Conservation (phyloP, 306 rosid genomes). For the Gynostemma pentaphyllum region DNA sequence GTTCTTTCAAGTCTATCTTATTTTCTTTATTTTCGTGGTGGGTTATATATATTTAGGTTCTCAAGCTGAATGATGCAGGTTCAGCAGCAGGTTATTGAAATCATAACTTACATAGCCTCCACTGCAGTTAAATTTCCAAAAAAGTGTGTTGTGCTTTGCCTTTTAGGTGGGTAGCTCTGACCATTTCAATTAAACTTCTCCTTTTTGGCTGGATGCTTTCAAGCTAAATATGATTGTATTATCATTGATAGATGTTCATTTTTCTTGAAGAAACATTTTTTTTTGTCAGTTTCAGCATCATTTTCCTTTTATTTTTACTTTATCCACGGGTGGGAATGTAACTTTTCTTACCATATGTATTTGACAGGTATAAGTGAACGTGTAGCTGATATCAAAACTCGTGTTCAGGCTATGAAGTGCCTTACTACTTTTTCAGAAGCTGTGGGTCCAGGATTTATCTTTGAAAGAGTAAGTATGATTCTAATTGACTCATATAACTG, state of each 20-base stretch:
- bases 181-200: background rate
- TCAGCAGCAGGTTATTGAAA: slow-evolving; percentile 94
- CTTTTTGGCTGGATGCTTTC: background rate
- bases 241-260: background rate
- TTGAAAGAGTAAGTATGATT: slow-evolving; percentile 71
- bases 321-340: background rate
- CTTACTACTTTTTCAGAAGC: slow-evolving; percentile 86
- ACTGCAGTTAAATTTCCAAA: slow-evolving; percentile 71
- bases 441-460: slow-evolving; percentile 89
- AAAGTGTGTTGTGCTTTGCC: slow-evolving; percentile 91
- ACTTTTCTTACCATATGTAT: background rate
- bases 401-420: slow-evolving; percentile 85
- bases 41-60: slow-evolving; percentile 6
- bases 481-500: background rate
- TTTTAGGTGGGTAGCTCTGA: slow-evolving; percentile 48
- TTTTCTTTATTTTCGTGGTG: background rate
- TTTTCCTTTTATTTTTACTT: background rate
- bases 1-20: background rate
- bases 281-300: background rate
- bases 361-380: slow-evolving; percentile 83
- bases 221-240: background rate
- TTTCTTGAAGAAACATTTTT: background rate
- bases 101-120: slow-evolving; percentile 57
- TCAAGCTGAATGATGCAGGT: slow-evolving; percentile 47
- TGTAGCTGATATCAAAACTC: slow-evolving; percentile 98